A percentile compares a stretch with the other conserved stretches of the same genome.
Evolutionary conservation across 208 protist species (phyloP).

Genomic region (Leptomonas pyrrhocoris): DNA sequence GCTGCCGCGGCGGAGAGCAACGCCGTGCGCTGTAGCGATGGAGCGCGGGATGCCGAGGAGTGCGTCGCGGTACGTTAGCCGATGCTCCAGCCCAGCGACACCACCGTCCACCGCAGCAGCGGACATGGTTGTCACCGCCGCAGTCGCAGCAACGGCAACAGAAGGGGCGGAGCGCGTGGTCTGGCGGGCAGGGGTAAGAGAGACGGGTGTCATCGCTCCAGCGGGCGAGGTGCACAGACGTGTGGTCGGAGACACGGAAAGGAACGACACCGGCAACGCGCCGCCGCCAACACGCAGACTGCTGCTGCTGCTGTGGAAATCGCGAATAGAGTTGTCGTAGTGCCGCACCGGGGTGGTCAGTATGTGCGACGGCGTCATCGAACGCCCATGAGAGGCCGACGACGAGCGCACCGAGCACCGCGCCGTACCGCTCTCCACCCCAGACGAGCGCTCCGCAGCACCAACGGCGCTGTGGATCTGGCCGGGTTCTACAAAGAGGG

Average conservation of each 20-base stretch:
- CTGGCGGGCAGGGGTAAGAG: conserved; percentile 1
- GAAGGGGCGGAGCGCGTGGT: background rate
- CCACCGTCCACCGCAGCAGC: background rate
- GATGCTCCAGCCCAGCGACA: background rate
- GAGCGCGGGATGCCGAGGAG: background rate
- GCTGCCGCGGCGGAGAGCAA: background rate
- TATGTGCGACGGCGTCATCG: background rate
- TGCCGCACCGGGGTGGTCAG: conserved; percentile 28
- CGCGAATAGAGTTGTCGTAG: conserved; percentile 27
- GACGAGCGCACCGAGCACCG: background rate
- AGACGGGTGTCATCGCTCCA: background rate
- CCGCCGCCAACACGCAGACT: background rate
- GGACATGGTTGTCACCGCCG: too few species aligned
- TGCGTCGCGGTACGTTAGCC: background rate
- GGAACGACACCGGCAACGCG: too few species aligned
- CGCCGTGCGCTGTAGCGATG: background rate
- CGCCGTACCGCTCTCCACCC: background rate
- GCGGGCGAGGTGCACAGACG: background rate
- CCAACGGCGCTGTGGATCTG: background rate
- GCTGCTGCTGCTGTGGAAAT: background rate
- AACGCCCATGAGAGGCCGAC: conserved; percentile 3
- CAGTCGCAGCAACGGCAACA: background rate
- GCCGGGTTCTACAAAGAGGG: background rate
- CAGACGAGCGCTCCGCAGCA: background rate
- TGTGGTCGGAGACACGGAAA: background rate